Conservation (phyloP, 2,329 filamentous ascomycete species). For the Golovinomyces cichoracearum region DNA sequence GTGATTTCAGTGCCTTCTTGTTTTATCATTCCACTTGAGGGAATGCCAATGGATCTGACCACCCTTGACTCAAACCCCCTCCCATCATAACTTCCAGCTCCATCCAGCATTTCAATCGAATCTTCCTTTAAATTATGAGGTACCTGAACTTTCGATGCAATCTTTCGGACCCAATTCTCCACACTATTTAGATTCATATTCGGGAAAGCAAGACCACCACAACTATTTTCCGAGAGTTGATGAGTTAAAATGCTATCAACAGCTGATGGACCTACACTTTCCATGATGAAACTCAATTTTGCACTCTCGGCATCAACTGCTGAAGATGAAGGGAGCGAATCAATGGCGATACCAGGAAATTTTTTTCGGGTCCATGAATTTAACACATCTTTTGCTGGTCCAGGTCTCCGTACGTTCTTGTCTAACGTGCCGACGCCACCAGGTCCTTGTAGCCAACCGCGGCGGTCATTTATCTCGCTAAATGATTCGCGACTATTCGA, state of each 20-base stretch:
- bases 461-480: slow-evolving; percentile 18
- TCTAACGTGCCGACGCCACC: slow-evolving; percentile 70
- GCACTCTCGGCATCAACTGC: slow-evolving; percentile 35
- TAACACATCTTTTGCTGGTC: slow-evolving; percentile 59
- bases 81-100: slow-evolving; percentile 29
- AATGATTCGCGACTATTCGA: slow-evolving; percentile 13
- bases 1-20: background rate
- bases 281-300: slow-evolving; percentile 23
- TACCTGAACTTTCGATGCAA: slow-evolving; percentile 33
- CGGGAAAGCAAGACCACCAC: slow-evolving; percentile 31
- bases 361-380: slow-evolving; percentile 69
- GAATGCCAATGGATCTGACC: background rate
- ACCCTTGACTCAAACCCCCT: slow-evolving; percentile 10
- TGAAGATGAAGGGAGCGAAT: slow-evolving; percentile 39
- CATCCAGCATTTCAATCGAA: slow-evolving; percentile 42
- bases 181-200: slow-evolving; percentile 31
- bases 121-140: slow-evolving; percentile 22
- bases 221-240: slow-evolving; percentile 3
- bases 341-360: slow-evolving; percentile 50
- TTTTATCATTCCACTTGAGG: background rate
- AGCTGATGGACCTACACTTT: slow-evolving; percentile 19
- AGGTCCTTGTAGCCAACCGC: slow-evolving; percentile 49
- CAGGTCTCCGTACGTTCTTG: slow-evolving; percentile 43
- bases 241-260: slow-evolving; percentile 14
- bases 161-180: slow-evolving; percentile 70